Evolutionary conservation across 441 rosid species (phyloP).

Genomic region (Kokia cookei): DNA sequence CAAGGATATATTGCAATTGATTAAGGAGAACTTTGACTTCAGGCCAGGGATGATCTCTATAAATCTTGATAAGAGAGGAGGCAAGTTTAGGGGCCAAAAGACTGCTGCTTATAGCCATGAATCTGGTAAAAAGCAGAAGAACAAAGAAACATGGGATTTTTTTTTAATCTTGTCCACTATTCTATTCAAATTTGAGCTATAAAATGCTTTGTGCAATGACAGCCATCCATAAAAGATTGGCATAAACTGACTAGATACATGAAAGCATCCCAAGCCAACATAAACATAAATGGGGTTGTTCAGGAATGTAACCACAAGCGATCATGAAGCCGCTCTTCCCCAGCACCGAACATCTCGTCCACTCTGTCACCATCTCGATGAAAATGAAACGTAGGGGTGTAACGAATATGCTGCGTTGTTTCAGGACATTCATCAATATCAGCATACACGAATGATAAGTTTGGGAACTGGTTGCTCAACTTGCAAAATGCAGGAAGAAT

Average conservation of each 20-base stretch:
- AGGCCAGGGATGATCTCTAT: conserved; percentile 84
- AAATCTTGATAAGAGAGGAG: conserved; percentile 79
- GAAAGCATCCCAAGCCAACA: too few relatives aligned
- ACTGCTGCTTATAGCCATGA: conserved; percentile 48
- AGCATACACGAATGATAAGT: conserved; percentile 68
- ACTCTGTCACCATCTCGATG: conserved; percentile 83
- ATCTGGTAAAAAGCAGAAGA: too few relatives aligned
- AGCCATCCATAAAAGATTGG: too few relatives aligned
- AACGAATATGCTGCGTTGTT: conserved; percentile 77
- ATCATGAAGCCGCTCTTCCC: conserved; percentile 87
- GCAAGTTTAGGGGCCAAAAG: conserved; percentile 69
- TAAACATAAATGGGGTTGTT: conserved; percentile 6
- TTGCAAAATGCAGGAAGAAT: conserved; percentile 67
- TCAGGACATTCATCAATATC: conserved; percentile 96
- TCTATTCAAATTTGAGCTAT: neutral
- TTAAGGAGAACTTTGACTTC: conserved; percentile 67
- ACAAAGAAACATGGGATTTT: neutral
- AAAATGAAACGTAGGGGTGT: conserved; percentile 90
- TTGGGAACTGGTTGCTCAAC: conserved; percentile 62
- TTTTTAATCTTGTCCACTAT: neutral
- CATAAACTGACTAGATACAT: too few relatives aligned
- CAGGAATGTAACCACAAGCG: conserved; percentile 95
- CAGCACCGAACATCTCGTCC: conserved; percentile 93
- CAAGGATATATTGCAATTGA: conserved; percentile 57
- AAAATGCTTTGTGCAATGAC: too few relatives aligned